A percentile compares a stretch with the other conserved stretches of the same genome.
These are phyloP conservation scores for Paecilomyces dactylethromorphus DNA, from an alignment of 2,329 filamentous ascomycete genomes.

Conservation along the genomic window DNA sequence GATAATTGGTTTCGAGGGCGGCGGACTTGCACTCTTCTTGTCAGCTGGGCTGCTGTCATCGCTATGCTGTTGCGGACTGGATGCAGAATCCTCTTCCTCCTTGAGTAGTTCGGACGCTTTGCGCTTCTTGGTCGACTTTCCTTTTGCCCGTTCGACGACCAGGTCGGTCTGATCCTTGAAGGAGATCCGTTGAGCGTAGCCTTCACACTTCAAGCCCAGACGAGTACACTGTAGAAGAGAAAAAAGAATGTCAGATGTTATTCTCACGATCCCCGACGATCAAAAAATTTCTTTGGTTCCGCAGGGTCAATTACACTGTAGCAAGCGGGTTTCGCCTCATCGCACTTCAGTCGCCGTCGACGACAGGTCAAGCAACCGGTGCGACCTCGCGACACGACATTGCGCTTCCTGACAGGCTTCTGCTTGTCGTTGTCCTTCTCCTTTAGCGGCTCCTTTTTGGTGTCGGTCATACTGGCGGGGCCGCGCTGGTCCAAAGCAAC, in stretches of 20 bases:
- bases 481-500: background rate
- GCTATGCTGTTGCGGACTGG: background rate
- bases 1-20: background rate
- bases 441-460: background rate
- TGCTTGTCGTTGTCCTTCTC: background rate
- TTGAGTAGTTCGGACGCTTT: background rate
- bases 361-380: constrained; percentile 12
- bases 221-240: constrained; percentile 7
- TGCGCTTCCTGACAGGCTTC: constrained; percentile 7
- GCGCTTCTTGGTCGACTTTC: constrained; percentile 1
- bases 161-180: constrained; percentile 12
- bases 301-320: constrained; percentile 6
- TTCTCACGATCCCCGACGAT: background rate
- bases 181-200: constrained; percentile 10
- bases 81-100: background rate
- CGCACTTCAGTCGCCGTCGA: constrained; percentile 7
- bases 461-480: background rate
- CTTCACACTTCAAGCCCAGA: constrained; percentile 8
- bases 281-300: background rate
- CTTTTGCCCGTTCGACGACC: constrained; percentile 5
- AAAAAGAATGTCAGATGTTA: background rate
- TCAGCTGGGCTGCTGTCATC: background rate
- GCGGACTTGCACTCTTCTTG: background rate
- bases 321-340: constrained; percentile 10
- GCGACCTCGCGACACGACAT: constrained; percentile 12